A percentile compares a stretch with the other conserved stretches of the same genome.
phyloP scores from a whole-genome alignment of 2,329 filamentous ascomycete species.

The Colletotrichum kahawae region DNA sequence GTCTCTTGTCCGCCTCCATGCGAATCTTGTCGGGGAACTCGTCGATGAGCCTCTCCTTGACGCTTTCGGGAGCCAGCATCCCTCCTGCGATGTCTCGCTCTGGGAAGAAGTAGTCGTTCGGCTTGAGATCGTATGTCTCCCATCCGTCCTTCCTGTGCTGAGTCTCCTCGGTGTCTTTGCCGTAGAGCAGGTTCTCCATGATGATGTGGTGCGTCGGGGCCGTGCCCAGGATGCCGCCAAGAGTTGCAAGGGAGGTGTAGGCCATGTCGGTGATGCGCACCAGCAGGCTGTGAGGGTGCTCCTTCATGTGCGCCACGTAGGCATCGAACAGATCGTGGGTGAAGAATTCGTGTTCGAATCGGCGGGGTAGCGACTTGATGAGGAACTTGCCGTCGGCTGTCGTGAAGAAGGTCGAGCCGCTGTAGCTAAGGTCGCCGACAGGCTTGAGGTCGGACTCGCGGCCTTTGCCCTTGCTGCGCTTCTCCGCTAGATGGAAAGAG shows the following conservation, averaged over 20 bases:
- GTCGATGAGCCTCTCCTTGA: conserved; percentile 70
- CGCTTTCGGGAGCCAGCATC: conserved; percentile 64
- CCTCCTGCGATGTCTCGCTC: conserved; percentile 74
- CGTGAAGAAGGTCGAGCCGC: conserved; percentile 77
- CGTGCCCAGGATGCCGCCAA: conserved; percentile 64
- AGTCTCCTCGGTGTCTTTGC: conserved; percentile 50
- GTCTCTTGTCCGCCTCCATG: conserved; percentile 58
- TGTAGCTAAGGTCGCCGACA: conserved; percentile 75
- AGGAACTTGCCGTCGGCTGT: conserved; percentile 71
- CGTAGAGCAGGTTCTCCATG: conserved; percentile 78
- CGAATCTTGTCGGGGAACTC: conserved; percentile 70
- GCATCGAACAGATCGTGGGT: conserved; percentile 67
- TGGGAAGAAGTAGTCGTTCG: conserved; percentile 76
- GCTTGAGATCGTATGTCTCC: conserved; percentile 79
- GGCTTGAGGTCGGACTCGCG: conserved; percentile 49
- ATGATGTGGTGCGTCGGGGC: conserved; percentile 76
- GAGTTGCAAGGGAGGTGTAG: conserved; percentile 55
- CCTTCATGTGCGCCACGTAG: conserved; percentile 68
- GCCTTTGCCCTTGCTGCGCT: conserved; percentile 32
- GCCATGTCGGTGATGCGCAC: conserved; percentile 77
- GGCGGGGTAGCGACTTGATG: conserved; percentile 72
- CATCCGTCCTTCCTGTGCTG: conserved; percentile 49
- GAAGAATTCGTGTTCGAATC: conserved; percentile 76
- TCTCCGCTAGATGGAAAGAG: conserved; percentile 37
- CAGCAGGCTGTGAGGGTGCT: conserved; percentile 64